Evolutionary conservation across 345 rosid genomes (phyloP).

Genomic region (Aquilaria malaccensis): DNA sequence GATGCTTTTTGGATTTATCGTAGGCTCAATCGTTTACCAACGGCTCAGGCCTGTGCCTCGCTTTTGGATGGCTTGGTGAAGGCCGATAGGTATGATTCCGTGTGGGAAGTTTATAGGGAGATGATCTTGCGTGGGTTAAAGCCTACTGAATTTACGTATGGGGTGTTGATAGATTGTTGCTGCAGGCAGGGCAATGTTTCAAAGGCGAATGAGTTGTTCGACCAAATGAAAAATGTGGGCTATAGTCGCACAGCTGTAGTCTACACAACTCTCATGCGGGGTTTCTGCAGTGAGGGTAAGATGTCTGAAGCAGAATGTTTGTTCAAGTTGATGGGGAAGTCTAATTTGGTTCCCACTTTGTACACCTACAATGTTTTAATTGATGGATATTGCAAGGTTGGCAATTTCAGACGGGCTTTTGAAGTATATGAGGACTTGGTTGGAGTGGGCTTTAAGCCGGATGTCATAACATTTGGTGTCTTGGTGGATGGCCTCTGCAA

Average conservation of each 20-base stretch:
- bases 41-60: conserved; percentile 39
- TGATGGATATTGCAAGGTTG: conserved; percentile 48
- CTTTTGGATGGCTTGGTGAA: conserved; percentile 48
- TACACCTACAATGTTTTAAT: conserved; percentile 46
- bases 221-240: conserved; percentile 39
- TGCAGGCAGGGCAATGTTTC: conserved; percentile 41
- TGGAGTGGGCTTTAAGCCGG: conserved; percentile 36
- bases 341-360: conserved; percentile 39
- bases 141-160: conserved; percentile 51
- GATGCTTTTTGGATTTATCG: conserved; percentile 58
- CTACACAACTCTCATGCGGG: conserved; percentile 39
- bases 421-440: conserved; percentile 34
- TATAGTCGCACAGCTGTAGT: conserved; percentile 47
- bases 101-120: conserved; percentile 38
- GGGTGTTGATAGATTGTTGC: conserved; percentile 44
- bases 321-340: conserved; percentile 35
- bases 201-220: conserved; percentile 35
- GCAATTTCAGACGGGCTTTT: conserved; percentile 31
- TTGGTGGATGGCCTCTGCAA: conserved; percentile 55
- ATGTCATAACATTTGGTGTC: conserved; percentile 48
- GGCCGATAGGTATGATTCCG: conserved; percentile 29
- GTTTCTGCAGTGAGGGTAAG: conserved; percentile 35
- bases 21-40: conserved; percentile 32
- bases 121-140: conserved; percentile 45
- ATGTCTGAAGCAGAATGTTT: conserved; percentile 38